phyloP scores from a whole-genome alignment of 2,329 filamentous ascomycete genomes.

The Neofusicoccum kwambonambiense region DNA sequence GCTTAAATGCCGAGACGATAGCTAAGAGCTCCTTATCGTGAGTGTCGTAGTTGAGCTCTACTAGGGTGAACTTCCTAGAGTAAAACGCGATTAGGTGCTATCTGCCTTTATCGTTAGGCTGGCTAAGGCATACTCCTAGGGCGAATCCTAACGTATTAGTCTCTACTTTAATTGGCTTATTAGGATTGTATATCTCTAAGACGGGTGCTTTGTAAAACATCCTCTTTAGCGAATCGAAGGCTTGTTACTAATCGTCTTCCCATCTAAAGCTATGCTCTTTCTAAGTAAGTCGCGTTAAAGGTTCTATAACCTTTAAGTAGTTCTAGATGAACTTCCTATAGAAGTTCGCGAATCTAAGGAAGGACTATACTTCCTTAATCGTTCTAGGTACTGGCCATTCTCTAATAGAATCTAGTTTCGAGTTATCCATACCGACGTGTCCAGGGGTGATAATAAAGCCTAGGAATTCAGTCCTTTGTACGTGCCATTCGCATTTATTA shows the following conservation, averaged over 20 bases:
- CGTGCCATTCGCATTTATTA: rapidly evolving
- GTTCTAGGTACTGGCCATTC: neutral
- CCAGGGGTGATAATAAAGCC: slow-evolving; percentile 20
- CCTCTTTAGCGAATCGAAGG: no score
- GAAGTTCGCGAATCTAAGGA: slow-evolving; percentile 20
- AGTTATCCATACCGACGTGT: slow-evolving; percentile 9
- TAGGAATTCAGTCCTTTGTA: slow-evolving; percentile 11
- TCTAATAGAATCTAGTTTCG: slow-evolving; percentile 18
- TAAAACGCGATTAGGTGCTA: neutral
- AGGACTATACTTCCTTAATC: slow-evolving; percentile 16
- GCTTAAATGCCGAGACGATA: no score
- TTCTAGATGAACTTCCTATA: neutral
- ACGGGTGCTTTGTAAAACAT: no score
- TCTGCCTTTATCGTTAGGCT: neutral
- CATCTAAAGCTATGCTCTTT: no score
- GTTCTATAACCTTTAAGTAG: no score
- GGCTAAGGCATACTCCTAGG: neutral
- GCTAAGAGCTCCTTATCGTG: no score
- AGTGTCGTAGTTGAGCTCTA: neutral
- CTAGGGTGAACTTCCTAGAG: neutral
- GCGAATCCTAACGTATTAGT: neutral
- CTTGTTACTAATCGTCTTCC: no score
- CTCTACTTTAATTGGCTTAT: neutral
- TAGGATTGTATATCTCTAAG: neutral
- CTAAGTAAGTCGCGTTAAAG: no score